Evolutionary conservation across 441 rosid species (phyloP).

Genomic region (Populus trichocarpa): DNA sequence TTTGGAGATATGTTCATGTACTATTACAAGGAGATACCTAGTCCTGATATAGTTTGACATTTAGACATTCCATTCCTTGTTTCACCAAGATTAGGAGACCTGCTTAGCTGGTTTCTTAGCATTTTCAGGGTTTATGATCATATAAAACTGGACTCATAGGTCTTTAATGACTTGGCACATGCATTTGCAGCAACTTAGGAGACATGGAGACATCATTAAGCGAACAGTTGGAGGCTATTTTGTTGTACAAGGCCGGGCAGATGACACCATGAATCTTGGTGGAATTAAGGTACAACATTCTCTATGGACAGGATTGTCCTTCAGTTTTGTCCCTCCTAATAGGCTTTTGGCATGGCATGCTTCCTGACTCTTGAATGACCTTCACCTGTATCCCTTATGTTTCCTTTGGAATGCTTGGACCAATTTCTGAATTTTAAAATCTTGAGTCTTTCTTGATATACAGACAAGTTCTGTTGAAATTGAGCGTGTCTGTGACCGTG

Average conservation of each 20-base stretch:
- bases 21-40: background rate
- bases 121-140: background rate
- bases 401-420: background rate
- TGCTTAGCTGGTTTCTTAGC: background rate
- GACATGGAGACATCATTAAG: constrained; percentile 81
- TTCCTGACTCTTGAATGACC: background rate
- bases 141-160: background rate
- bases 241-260: constrained; percentile 79
- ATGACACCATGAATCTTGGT: constrained; percentile 97
- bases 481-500: constrained; percentile 68
- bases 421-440: background rate
- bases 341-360: constrained; percentile 1
- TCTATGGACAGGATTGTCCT: background rate
- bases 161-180: background rate
- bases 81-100: background rate
- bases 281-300: constrained; percentile 69
- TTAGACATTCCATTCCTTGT: background rate
- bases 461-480: constrained; percentile 93
- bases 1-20: background rate
- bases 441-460: background rate
- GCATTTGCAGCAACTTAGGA: constrained; percentile 59
- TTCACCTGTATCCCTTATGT: background rate
- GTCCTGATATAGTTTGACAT: background rate
- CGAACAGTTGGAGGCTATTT: constrained; percentile 71
- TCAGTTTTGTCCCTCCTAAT: background rate